Evolutionary conservation across 805 yeast genomes (phyloP).

Genomic region (Pichia deserticola): DNA sequence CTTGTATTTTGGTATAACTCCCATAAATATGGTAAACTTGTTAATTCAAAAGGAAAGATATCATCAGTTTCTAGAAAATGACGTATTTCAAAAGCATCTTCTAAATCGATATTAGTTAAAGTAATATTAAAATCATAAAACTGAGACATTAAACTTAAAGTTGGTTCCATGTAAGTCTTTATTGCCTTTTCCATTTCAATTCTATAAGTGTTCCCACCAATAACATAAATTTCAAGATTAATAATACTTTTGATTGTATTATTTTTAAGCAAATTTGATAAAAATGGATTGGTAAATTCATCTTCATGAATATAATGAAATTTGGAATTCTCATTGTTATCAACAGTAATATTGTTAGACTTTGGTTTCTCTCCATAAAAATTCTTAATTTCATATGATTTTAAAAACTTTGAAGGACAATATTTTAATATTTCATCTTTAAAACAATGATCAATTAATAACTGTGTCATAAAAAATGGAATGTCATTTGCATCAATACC

Average conservation of each 20-base stretch:
- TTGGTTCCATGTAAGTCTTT: slow-evolving; percentile 4
- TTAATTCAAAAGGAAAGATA: slow-evolving; percentile 18
- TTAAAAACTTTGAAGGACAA: slow-evolving; percentile 17
- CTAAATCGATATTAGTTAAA: neutral
- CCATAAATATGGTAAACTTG: slow-evolving; percentile 19
- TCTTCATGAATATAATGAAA: slow-evolving; percentile 11
- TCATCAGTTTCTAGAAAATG: slow-evolving; percentile 5
- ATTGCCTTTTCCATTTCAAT: slow-evolving; percentile 19
- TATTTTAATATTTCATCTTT: slow-evolving; percentile 21
- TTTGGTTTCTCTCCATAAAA: neutral
- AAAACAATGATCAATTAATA: slow-evolving; percentile 25
- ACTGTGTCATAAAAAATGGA: slow-evolving; percentile 42
- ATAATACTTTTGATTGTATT: neutral
- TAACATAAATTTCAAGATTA: slow-evolving; percentile 4
- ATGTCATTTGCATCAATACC: slow-evolving; percentile 41
- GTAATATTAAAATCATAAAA: slow-evolving; percentile 5
- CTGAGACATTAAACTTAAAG: neutral
- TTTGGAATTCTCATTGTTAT: neutral
- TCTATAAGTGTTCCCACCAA: slow-evolving; percentile 1
- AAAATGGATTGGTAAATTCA: neutral
- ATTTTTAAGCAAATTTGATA: neutral
- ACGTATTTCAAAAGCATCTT: neutral
- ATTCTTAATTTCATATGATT: neutral
- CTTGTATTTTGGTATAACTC: slow-evolving; percentile 11
- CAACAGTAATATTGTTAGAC: too few species aligned